Evolutionary conservation across 2,329 filamentous ascomycete species (phyloP).

Genomic region (Emergomyces africanus): DNA sequence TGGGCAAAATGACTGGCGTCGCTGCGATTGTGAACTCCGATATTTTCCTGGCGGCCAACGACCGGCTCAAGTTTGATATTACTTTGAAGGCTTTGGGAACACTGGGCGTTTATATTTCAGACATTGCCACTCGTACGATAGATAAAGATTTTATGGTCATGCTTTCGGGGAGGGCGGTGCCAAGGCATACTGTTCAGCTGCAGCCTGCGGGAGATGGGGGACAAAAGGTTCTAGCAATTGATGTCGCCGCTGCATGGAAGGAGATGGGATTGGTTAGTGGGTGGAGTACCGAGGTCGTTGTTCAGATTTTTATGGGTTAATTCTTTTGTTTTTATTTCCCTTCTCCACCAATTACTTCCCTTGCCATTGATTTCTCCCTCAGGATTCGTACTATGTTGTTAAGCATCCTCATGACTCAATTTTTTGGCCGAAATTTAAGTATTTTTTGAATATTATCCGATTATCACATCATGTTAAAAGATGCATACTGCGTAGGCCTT

Average conservation of each 20-base stretch:
- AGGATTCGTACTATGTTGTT: too few relatives aligned
- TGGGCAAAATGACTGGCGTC: slow-evolving; percentile 81
- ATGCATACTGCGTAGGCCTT: too few relatives aligned
- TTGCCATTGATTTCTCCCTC: too few relatives aligned
- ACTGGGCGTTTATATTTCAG: slow-evolving; percentile 61
- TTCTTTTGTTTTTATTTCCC: background rate
- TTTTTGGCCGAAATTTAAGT: background rate
- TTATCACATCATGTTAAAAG: background rate
- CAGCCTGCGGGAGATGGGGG: slow-evolving; percentile 17
- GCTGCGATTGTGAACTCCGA: slow-evolving; percentile 59
- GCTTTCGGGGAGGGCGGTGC: slow-evolving; percentile 59
- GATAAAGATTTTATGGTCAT: slow-evolving; percentile 58
- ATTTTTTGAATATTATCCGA: background rate
- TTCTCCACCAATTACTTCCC: too few relatives aligned
- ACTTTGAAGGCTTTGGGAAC: slow-evolving; percentile 67
- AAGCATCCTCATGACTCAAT: background rate
- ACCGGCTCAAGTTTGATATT: slow-evolving; percentile 51
- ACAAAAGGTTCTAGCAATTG: slow-evolving; percentile 59
- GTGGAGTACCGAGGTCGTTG: slow-evolving; percentile 68
- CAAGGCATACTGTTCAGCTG: slow-evolving; percentile 50
- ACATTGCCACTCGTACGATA: slow-evolving; percentile 48
- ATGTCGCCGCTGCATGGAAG: slow-evolving; percentile 65
- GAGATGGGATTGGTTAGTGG: slow-evolving; percentile 55
- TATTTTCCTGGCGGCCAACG: slow-evolving; percentile 46
- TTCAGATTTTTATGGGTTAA: slow-evolving; percentile 46